Conservation (phyloP, 306 rosid genomes). For the Gleditsia sinensis region DNA sequence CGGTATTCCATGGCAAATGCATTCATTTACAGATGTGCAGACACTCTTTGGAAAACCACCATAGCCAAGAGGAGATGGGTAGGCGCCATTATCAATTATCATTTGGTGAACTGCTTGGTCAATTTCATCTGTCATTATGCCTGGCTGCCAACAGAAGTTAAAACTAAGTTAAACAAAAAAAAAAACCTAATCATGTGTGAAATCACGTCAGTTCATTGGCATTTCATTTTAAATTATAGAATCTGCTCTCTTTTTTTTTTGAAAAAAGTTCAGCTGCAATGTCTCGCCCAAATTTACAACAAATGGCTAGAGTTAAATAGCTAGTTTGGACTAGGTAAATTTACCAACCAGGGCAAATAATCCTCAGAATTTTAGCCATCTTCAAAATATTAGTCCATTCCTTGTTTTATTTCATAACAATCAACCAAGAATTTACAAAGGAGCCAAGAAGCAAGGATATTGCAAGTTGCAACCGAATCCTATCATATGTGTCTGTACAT, state of each 20-base stretch:
- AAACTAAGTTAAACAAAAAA: conserved; percentile 31
- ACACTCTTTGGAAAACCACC: conserved; percentile 97
- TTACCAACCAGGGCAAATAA: background rate
- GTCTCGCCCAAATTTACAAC: background rate
- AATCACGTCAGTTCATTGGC: conserved; percentile 12
- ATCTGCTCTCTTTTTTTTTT: background rate
- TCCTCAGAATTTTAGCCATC: background rate
- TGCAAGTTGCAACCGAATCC: background rate
- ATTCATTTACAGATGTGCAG: conserved; percentile 96
- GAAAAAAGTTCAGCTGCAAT: background rate
- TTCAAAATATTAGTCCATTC: background rate
- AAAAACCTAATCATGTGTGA: conserved; percentile 20
- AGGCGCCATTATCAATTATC: conserved; percentile 93
- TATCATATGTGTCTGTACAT: background rate
- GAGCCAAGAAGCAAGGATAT: background rate
- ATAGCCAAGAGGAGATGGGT: conserved; percentile 95
- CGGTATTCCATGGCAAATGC: conserved; percentile 96
- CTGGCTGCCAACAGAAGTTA: conserved; percentile 89
- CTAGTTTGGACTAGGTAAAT: background rate
- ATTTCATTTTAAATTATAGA: conserved; percentile 5
- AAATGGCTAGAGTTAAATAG: background rate
- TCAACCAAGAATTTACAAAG: background rate
- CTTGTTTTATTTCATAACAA: conserved; percentile 7
- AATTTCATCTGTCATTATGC: conserved; percentile 88
- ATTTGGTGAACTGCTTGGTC: conserved; percentile 93